Base-by-base conservation (phyloP, 2,329 filamentous ascomycete species). In the Sclerotinia nivalis region DNA sequence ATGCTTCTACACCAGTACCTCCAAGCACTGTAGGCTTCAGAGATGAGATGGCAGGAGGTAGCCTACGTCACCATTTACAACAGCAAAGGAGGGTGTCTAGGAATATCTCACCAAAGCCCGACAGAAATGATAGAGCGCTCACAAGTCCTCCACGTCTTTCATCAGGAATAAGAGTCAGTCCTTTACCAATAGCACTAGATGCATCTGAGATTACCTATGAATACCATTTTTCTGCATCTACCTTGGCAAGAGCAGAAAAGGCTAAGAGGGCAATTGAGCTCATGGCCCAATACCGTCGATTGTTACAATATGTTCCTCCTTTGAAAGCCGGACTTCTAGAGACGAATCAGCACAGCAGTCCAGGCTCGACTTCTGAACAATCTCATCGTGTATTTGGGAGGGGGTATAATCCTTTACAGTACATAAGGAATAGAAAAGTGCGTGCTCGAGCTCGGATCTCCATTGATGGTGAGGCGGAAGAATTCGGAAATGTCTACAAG, bases 371-470 rank as follows among this genome's bases (percentile, higher is more conserved):
- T 79, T 80, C 72, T 65, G 81, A 74, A 76, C 55, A 67, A 12
- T 18, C 69, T 25, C 60, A 62, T 13, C 69, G 72, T 34, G 66
- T 70, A 8, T 79, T 90, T 10, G 91, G 91, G 6, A 89, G 94
- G 66, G 82, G 84, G 2, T 98, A 98, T 78, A 97, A 99, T 78
- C 96, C 95, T 6, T 81, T 99, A 34, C 96, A 98, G 79, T 93
- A 93, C 75, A 91, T 98, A 69, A 90, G 96, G 28, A 98, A 99
- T 77, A 87, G 95, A 61, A 95, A 94, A 78, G 87, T 96, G 18
- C 87, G 96, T 72, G 90, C 91, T 37, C 87, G 94, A 22, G 92
- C 96, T 80, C 87, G 92, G 54, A 89, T 87, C 73, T 81, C 86
- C 0, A 89, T 97, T 47, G 88, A 96, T 75, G 89, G 91, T 22